Evolutionary conservation across 139 green algal species (phyloP).

Genomic region (Chlorella sp.): DNA sequence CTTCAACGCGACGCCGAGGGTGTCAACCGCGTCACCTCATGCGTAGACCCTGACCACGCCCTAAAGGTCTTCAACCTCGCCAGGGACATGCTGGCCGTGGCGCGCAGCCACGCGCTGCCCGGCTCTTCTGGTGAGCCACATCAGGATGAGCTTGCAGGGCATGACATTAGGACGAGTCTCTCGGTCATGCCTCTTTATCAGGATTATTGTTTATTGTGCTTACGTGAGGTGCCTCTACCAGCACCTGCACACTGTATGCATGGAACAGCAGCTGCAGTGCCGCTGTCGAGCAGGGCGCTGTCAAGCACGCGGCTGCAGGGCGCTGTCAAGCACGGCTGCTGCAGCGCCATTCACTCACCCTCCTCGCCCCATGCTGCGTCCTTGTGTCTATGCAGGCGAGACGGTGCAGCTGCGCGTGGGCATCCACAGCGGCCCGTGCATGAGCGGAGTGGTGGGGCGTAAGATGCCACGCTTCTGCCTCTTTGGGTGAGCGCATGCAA

Average conservation of each 20-base stretch:
- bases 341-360: background rate
- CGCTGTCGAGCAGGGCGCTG: too few relatives aligned
- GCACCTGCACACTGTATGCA: too few relatives aligned
- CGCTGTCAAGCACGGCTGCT: too few relatives aligned
- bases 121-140: too few relatives aligned
- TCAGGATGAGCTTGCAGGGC: too few relatives aligned
- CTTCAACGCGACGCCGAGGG: slow-evolving; percentile 20
- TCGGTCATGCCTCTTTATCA: too few relatives aligned
- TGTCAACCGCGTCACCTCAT: slow-evolving; percentile 8
- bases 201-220: too few relatives aligned
- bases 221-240: too few relatives aligned
- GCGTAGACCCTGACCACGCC: slow-evolving; percentile 1
- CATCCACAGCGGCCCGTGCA: slow-evolving; percentile 39
- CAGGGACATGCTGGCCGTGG: background rate
- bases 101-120: background rate
- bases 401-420: slow-evolving; percentile 36
- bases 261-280: too few relatives aligned
- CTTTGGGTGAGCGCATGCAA: slow-evolving; percentile 24
- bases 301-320: too few relatives aligned
- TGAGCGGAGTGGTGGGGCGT: slow-evolving; percentile 32
- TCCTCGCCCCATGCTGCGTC: too few relatives aligned
- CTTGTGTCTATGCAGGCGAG: background rate
- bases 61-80: slow-evolving; percentile 1
- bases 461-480: slow-evolving; percentile 38
- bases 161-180: too few relatives aligned